Evolutionary conservation across 2,329 filamentous ascomycete species (phyloP), one percentile per base, ranked within the genome.

Genomic region (Zasmidium angulare): DNA sequence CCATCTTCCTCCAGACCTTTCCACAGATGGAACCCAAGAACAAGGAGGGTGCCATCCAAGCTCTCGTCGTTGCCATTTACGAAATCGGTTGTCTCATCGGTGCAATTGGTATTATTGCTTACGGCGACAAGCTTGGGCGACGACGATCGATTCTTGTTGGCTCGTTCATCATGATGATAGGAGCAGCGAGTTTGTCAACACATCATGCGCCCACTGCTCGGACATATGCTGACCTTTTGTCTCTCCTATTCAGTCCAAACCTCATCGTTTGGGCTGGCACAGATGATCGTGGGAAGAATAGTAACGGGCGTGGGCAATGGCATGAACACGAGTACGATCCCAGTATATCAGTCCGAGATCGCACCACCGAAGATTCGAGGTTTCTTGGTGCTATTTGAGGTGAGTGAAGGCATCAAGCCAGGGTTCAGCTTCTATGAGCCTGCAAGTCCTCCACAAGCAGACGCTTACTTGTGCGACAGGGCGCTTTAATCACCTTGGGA

Each of bases 321-420:
- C 21, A 65, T 66, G 64, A 64, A 65, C 23, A 66, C 64, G 2
- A 56, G 50, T 55, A 78, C 77, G 19, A 78, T 80, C 3, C 78
- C 78, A 2, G 75, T 79, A 23, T 79, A 78, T 60, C 78, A 80
- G 64, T 78, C 76, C 14, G 78, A 80, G 59, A 80, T 79, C 69
- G 96, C 93, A 47, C 93, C 93, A 36, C 91, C 93, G 2, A 93
- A 97, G 72, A 96, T 96, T 75, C 85, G 93, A 69, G 93, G 93
- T 61, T 93, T 93, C 76, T 82, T 98, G 61, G 93, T 93, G 21
- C 96, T 93, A 73, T 96, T 98, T 67, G 93, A 98, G 75, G 36
- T 43, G 36, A 43, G 36, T 43, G 6, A 43, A n/a, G n/a, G n/a
- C 3, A 17, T 17, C 14, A 43, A 17, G n/a, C 11, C 26, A 6